Conservation (phyloP, 768 basidiomycete species). For the Termitomyces sp. region DNA sequence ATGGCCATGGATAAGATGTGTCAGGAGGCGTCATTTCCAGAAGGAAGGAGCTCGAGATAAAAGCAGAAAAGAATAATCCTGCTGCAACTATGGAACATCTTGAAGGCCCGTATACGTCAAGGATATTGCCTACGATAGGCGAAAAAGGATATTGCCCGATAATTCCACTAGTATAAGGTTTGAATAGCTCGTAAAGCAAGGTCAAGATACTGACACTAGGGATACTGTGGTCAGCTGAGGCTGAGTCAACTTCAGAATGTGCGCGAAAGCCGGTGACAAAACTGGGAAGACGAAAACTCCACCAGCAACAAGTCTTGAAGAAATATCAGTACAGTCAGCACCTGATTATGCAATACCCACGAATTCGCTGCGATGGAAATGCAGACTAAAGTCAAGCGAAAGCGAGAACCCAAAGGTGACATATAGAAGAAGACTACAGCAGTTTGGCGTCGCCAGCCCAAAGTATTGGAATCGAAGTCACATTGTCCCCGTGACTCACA, state of each 20-base stretch:
- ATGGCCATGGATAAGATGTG: constrained; percentile 27
- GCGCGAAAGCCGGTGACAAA: constrained; percentile 56
- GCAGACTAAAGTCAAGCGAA: constrained; percentile 25
- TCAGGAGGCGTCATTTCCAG: constrained; percentile 40
- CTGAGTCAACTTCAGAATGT: constrained; percentile 59
- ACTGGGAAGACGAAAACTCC: constrained; percentile 78
- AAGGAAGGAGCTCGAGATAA: constrained; percentile 56
- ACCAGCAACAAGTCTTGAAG: constrained; percentile 63
- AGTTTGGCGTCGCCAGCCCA: no score
- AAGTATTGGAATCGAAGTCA: not conserved
- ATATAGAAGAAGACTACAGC: not conserved
- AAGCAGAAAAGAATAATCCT: constrained; percentile 52
- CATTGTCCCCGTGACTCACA: not conserved
- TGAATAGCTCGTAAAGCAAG: not conserved
- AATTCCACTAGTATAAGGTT: constrained; percentile 52
- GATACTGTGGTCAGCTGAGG: constrained; percentile 75
- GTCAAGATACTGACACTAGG: constrained; percentile 49
- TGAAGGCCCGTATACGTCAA: constrained; percentile 66
- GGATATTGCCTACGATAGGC: constrained; percentile 59
- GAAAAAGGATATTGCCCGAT: constrained; percentile 77
- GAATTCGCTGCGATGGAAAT: constrained; percentile 58
- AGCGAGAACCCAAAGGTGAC: not conserved
- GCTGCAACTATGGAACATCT: constrained; percentile 60
- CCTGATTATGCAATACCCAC: constrained; percentile 29
- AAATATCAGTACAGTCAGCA: not conserved